Evolutionary conservation across 23 red algal species (phyloP).

Genomic region (Porphyridium purpureum): DNA sequence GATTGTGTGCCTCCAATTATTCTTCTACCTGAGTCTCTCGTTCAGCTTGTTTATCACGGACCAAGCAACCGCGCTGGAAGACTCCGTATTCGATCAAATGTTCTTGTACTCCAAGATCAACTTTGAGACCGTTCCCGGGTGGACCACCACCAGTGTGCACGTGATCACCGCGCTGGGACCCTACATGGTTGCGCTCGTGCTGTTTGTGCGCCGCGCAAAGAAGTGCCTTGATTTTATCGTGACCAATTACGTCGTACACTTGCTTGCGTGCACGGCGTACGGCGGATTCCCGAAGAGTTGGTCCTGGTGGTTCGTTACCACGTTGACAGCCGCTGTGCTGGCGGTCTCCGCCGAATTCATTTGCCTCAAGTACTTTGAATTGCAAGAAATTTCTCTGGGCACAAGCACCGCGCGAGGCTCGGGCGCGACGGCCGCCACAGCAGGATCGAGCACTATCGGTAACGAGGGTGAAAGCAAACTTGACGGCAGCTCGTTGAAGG

Average conservation of each 20-base stretch:
- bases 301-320: conserved; percentile 51
- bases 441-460: too few species aligned
- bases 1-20: conserved; percentile 34
- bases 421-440: too few species aligned
- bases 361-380: conserved; percentile 18
- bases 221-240: conserved; percentile 49
- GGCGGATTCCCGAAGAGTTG: conserved; percentile 36
- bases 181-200: conserved; percentile 22
- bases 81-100: conserved; percentile 36
- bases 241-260: conserved; percentile 59
- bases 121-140: conserved; percentile 38
- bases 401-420: too few species aligned
- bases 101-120: conserved; percentile 31
- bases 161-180: conserved; percentile 32
- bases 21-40: conserved; percentile 18
- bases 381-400: conserved; percentile 31
- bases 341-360: conserved; percentile 34
- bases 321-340: conserved; percentile 18
- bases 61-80: conserved; percentile 19
- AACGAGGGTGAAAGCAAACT: too few species aligned
- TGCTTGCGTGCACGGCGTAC: conserved; percentile 34
- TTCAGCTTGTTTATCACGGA: conserved; percentile 21
- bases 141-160: conserved; percentile 23
- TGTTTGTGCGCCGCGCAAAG: conserved; percentile 50
- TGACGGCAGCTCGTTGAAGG: too few species aligned